Conservation (phyloP, 768 basidiomycete genomes). For the Leucosporidium scottii region DNA sequence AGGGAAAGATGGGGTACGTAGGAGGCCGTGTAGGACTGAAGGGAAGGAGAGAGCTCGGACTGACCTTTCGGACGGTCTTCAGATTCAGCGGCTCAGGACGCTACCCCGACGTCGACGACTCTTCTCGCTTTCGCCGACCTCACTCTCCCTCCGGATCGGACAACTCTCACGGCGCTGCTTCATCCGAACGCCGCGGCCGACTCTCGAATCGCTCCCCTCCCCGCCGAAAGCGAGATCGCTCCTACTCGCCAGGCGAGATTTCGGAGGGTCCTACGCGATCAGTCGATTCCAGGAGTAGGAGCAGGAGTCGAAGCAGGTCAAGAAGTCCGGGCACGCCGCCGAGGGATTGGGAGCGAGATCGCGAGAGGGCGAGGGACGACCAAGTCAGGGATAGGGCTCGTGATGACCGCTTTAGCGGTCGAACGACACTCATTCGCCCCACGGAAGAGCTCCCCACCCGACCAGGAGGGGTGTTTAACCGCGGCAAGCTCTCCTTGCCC, state of each 20-base stretch:
- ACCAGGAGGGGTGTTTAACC: no score
- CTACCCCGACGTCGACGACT: not conserved
- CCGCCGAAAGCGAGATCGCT: not conserved
- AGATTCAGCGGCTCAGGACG: not conserved
- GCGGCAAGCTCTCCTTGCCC: no score
- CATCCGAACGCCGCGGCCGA: not conserved
- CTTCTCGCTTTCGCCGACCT: not conserved
- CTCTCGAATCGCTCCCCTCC: not conserved
- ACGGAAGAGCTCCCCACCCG: no score
- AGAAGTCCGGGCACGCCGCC: no score
- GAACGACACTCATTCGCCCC: no score
- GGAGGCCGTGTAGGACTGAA: not conserved
- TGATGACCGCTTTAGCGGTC: no score
- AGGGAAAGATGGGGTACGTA: not conserved
- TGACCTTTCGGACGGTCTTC: not conserved
- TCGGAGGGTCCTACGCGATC: not conserved
- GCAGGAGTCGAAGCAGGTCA: no score
- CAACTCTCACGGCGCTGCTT: not conserved
- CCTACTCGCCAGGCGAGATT: slow-evolving; percentile 2
- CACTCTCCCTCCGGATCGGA: not conserved
- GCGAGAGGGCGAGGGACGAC: no score
- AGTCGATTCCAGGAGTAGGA: no score
- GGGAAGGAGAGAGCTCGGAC: not conserved
- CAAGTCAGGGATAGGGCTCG: no score
- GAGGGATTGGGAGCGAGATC: no score